Conservation (phyloP, 1,139 yeast species). For the Yamadazyma membranifaciens region DNA sequence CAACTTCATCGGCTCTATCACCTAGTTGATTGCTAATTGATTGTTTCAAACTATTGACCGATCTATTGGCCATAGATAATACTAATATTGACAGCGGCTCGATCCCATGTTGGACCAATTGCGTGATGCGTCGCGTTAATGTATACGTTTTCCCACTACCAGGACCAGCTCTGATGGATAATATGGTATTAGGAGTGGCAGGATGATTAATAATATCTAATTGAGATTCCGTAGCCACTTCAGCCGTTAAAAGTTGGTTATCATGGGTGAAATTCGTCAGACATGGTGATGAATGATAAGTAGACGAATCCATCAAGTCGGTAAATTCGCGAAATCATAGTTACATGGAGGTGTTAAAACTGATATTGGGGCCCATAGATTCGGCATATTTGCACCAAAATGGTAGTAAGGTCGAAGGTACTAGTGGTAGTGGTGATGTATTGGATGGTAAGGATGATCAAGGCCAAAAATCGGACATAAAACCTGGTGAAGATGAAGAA, state of each 20-base stretch:
- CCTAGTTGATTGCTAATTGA: conserved; percentile 38
- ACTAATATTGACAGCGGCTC: conserved; percentile 58
- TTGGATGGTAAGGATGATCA: neutral
- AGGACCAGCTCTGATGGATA: conserved; percentile 65
- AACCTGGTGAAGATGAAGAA: neutral
- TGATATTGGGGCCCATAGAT: conserved; percentile 1
- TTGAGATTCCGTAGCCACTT: conserved; percentile 22
- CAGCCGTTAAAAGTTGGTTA: neutral
- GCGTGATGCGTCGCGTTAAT: conserved; percentile 51
- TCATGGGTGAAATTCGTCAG: neutral
- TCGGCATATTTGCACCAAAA: neutral
- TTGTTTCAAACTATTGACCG: conserved; percentile 52
- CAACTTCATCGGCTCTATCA: conserved; percentile 30
- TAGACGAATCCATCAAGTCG: neutral
- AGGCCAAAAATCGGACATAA: no score
- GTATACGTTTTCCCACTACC: conserved; percentile 78
- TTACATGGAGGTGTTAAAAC: conserved; percentile 2
- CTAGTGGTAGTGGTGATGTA: neutral
- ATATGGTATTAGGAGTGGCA: conserved; percentile 31
- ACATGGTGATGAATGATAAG: no score
- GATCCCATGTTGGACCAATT: conserved; percentile 40
- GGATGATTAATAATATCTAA: conserved; percentile 33
- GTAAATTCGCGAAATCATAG: neutral
- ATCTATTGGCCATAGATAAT: conserved; percentile 68
- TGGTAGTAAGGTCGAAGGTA: neutral